phyloP scores from a whole-genome alignment of 2,329 filamentous ascomycete genomes.

The Cordyceps fumosorosea region DNA sequence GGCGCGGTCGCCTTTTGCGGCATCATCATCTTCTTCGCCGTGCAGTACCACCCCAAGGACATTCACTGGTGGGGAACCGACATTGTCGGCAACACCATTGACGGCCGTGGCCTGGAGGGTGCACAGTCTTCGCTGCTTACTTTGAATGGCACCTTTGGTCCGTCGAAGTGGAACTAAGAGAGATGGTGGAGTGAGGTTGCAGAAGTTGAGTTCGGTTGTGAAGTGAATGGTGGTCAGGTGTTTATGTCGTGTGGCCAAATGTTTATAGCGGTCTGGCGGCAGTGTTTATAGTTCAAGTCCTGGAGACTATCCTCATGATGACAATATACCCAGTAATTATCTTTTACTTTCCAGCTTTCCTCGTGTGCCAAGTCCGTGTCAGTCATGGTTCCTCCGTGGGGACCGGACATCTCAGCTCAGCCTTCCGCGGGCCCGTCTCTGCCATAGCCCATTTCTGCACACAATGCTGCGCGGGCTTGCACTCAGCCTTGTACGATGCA shows the following conservation, averaged over 20 bases:
- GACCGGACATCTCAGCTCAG: too few relatives aligned
- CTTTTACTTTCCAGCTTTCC: background rate
- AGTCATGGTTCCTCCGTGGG: too few relatives aligned
- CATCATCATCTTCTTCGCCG: slow-evolving; percentile 36
- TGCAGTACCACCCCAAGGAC: slow-evolving; percentile 30
- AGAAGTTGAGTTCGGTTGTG: background rate
- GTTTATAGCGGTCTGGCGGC: background rate
- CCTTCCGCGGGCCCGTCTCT: background rate
- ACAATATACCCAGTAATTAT: slow-evolving; percentile 5
- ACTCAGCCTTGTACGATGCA: too few relatives aligned
- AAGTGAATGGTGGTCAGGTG: too few relatives aligned
- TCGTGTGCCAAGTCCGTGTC: background rate
- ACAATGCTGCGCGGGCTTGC: too few relatives aligned
- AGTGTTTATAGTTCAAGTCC: background rate
- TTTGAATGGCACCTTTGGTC: slow-evolving; percentile 3
- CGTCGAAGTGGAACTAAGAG: slow-evolving; percentile 1
- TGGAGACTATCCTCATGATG: background rate
- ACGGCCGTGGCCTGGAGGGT: slow-evolving; percentile 13
- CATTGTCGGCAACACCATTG: slow-evolving; percentile 16
- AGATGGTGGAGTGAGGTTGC: background rate
- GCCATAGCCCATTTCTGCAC: too few relatives aligned
- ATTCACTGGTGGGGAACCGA: slow-evolving; percentile 38
- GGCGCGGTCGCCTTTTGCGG: slow-evolving; percentile 34
- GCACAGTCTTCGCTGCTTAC: background rate
- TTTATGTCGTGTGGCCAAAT: too few relatives aligned